These are phyloP conservation scores for Camelina hispida DNA, from an alignment of 345 rosid species.

Conservation along the genomic window DNA sequence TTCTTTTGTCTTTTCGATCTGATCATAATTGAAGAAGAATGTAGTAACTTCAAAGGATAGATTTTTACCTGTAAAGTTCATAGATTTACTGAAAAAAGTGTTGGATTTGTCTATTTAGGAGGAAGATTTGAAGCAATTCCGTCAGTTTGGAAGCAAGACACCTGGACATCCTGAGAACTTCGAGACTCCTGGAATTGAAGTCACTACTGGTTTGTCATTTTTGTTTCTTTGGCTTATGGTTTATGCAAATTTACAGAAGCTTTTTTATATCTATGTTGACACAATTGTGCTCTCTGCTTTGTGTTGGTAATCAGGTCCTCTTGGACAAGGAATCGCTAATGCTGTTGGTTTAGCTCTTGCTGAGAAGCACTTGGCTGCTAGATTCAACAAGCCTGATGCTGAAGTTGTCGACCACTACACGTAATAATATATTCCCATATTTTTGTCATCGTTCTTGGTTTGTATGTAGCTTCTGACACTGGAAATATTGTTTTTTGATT, in stretches of 20 bases:
- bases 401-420: conserved; percentile 92
- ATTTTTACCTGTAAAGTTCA: conserved; percentile 5
- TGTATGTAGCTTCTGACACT: neutral
- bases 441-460: conserved; percentile 19
- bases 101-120: conserved; percentile 54
- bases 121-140: conserved; percentile 87
- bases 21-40: conserved; percentile 29
- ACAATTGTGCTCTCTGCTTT: conserved; percentile 17
- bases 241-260: neutral
- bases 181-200: conserved; percentile 98
- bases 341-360: conserved; percentile 97
- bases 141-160: conserved; percentile 97
- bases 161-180: conserved; percentile 99
- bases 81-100: neutral
- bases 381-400: conserved; percentile 80
- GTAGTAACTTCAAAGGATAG: neutral
- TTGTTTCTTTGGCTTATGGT: conserved; percentile 10
- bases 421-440: conserved; percentile 47
- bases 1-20: conserved; percentile 23
- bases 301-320: conserved; percentile 65
- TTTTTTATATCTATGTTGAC: conserved; percentile 8
- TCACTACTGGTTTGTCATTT: conserved; percentile 81
- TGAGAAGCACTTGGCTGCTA: conserved; percentile 91
- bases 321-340: conserved; percentile 92
- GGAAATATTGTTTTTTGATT: conserved; percentile 7